Percentiles rank a stretch among this genome's conserved stretches.
Conservation (phyloP, 495 filamentous ascomycete species). For the Penicillium bovifimosum region DNA sequence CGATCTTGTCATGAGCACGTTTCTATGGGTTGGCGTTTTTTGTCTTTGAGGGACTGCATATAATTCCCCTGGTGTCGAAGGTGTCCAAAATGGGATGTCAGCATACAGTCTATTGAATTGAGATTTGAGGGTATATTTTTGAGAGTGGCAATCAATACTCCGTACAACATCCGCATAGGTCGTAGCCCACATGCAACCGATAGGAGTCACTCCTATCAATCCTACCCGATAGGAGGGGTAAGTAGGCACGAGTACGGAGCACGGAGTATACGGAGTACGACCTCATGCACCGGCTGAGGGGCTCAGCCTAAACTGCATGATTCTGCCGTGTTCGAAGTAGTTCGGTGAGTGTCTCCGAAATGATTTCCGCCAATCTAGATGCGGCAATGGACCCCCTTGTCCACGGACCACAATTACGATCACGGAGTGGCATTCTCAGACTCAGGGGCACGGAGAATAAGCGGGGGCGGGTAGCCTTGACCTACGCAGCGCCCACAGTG, state of each 20-base stretch:
- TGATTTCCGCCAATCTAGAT: neutral
- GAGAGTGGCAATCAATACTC: neutral
- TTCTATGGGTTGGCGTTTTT: slow-evolving; percentile 33
- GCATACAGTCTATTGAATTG: neutral
- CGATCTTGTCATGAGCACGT: slow-evolving; percentile 31
- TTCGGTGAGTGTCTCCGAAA: neutral
- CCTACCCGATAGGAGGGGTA: neutral
- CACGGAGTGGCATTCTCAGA: neutral
- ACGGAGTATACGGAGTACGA: neutral
- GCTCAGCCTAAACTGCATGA: neutral
- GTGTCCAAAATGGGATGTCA: slow-evolving; percentile 11
- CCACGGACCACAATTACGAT: neutral
- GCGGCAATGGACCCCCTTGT: neutral
- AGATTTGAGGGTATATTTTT: neutral
- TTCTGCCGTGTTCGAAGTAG: neutral
- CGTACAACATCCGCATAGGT: too few relatives aligned
- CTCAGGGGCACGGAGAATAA: slow-evolving; percentile 4
- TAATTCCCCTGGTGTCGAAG: slow-evolving; percentile 27
- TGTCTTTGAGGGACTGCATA: slow-evolving; percentile 23
- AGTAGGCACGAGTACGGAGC: neutral
- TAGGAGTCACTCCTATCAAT: slow-evolving; percentile 1
- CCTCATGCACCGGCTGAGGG: neutral
- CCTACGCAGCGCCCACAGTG: neutral
- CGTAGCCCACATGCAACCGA: neutral
- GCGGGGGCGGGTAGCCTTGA: neutral